Percentiles rank a stretch among this genome's conserved stretches.
Evolutionary conservation across 192 early-diverging fungal genomes (phyloP).

Genomic region (Coemansia sp.): DNA sequence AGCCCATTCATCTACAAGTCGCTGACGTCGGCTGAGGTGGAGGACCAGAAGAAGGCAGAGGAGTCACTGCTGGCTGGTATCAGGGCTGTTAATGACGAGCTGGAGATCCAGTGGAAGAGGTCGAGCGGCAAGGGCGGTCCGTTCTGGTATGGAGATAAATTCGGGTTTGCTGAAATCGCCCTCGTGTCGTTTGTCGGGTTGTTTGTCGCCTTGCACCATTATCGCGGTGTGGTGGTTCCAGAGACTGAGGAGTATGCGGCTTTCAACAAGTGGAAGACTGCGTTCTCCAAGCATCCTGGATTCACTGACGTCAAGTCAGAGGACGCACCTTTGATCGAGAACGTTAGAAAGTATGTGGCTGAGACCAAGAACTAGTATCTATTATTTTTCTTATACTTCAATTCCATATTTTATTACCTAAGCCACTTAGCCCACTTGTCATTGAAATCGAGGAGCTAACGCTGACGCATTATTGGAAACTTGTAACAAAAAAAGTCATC

Average conservation of each 20-base stretch:
- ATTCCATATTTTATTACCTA: not conserved
- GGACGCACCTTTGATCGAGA: conserved; percentile 11
- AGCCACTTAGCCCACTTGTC: not conserved
- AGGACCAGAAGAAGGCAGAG: conserved; percentile 27
- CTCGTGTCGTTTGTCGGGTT: conserved; percentile 25
- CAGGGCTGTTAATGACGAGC: conserved; percentile 24
- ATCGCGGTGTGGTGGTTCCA: conserved; percentile 31
- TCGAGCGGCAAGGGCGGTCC: conserved; percentile 35
- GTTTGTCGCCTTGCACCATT: conserved; percentile 20
- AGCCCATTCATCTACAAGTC: conserved; percentile 23
- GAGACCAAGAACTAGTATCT: not conserved
- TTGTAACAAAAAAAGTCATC: not conserved
- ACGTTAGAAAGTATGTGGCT: conserved; percentile 30
- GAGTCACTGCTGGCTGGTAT: conserved; percentile 19
- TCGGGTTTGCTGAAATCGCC: conserved; percentile 33
- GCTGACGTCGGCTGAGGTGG: conserved; percentile 10
- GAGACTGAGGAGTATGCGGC: conserved; percentile 41
- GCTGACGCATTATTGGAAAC: not conserved
- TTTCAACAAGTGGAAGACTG: conserved; percentile 32
- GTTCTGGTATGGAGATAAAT: conserved; percentile 31
- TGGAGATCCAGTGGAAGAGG: conserved; percentile 34
- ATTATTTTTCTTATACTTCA: not conserved
- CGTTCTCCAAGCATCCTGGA: conserved; percentile 26
- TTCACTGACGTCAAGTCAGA: conserved; percentile 29
- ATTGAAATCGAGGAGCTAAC: not conserved